Base-by-base conservation (phyloP, 164 flowering plant genomes). In the Annona cherimola region DNA sequence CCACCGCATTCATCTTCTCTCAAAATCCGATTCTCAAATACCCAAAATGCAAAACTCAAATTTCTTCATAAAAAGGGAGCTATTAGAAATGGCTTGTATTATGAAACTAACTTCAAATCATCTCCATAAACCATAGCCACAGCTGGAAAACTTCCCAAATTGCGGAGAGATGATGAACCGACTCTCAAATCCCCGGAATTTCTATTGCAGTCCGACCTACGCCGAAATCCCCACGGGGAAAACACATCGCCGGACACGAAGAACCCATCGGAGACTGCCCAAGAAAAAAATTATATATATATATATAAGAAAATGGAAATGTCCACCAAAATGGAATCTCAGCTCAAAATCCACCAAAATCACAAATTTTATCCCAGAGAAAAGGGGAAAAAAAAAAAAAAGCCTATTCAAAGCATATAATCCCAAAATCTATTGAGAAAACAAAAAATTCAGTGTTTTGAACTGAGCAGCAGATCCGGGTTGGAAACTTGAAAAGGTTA, bases 1-100 rank as follows among this genome's bases (percentile, higher is more conserved):
- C 92, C 45, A 92, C 88, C 0, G 93, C 89, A 68, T 81, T 69
- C 95, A 90, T 92, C 74, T 54, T 77, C 54, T 16, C 45, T 45
- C 45, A 61, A 26, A 20, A 45, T 14, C 63, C 12, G 40, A 4
- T 12, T 12, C 40, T 59, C 61, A 42, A 16, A 42, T 19, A 5
- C 63, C 62, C 61, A 39, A 14, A 69, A 55, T 26, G 4, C 35
- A 40, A 55, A 7, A 41, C 43, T 46, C 40, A 69, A 69, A 7
- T 16, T 66, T 69, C 46, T 46, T 46, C 63, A 57, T 57, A 14
- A 57, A 2, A n/a, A 66, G 14, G 57, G 14, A 11, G 14, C 57
- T 1, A 16, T 9, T 50, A 8, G 50, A 45, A 45, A 50, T 9
- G 57, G 14, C 1, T 16, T 9, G 14, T 2, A 50, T 50, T 16